These are phyloP conservation scores for Dothiorella sarmentorum DNA, from an alignment of 2,329 filamentous ascomycete species.

Conservation along the genomic window DNA sequence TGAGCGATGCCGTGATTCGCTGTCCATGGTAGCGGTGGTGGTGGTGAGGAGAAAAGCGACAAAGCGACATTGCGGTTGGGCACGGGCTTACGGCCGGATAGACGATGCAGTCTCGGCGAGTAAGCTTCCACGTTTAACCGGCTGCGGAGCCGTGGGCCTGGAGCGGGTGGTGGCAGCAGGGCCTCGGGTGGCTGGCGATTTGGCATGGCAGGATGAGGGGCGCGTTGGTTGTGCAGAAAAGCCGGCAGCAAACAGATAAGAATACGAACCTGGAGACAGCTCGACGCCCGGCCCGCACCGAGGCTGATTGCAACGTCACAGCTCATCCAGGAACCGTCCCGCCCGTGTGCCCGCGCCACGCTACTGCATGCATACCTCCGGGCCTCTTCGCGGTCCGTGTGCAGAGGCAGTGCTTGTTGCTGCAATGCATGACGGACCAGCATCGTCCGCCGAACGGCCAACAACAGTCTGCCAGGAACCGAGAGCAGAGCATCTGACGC, in stretches of 20 bases:
- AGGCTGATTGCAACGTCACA: conserved; percentile 8
- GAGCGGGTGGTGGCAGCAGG: background rate
- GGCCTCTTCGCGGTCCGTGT: conserved; percentile 1
- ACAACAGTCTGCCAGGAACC: background rate
- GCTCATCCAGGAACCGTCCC: conserved; percentile 1
- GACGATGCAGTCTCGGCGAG: background rate
- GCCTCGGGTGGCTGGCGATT: background rate
- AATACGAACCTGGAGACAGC: background rate
- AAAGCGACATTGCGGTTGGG: too few species aligned
- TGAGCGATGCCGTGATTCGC: too few species aligned
- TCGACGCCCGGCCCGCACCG: conserved; percentile 1
- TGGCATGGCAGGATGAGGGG: background rate
- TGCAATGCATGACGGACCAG: background rate
- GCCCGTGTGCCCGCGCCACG: background rate
- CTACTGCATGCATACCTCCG: too few species aligned
- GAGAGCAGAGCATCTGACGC: background rate
- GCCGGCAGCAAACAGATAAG: background rate
- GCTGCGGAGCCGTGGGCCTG: background rate
- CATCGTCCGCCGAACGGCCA: background rate
- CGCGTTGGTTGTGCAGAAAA: too few species aligned
- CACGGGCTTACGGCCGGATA: conserved; percentile 5
- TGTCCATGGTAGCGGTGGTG: too few species aligned
- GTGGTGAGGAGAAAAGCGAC: too few species aligned
- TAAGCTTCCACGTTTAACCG: conserved; percentile 1
- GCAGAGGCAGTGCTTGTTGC: background rate